Evolutionary conservation across 768 basidiomycete genomes (phyloP).

Genomic region (Kwoniella dendrophila): DNA sequence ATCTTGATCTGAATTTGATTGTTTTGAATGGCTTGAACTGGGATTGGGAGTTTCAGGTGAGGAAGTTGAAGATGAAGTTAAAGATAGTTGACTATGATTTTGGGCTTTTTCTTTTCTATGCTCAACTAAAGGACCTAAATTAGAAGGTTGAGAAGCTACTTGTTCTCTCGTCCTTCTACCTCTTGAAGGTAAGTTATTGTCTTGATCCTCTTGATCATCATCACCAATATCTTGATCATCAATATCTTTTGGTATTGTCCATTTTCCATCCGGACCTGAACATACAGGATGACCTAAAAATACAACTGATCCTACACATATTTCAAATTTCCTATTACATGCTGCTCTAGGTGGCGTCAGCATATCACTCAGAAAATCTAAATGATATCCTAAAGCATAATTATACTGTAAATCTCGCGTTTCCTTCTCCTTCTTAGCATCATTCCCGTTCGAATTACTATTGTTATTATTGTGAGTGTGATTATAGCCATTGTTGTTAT

Average conservation of each 20-base stretch:
- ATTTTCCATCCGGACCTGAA: constrained; percentile 69
- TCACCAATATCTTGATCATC: constrained; percentile 50
- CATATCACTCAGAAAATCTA: constrained; percentile 77
- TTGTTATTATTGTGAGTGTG: constrained; percentile 5
- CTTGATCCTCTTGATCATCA: constrained; percentile 41
- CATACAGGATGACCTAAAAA: constrained; percentile 96
- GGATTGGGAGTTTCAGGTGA: constrained; percentile 8
- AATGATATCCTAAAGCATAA: constrained; percentile 72
- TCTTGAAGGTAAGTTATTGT: constrained; percentile 22
- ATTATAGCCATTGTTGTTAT: background rate
- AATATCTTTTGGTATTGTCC: constrained; percentile 63
- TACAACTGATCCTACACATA: constrained; percentile 84
- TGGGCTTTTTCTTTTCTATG: constrained; percentile 9
- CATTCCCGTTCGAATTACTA: background rate
- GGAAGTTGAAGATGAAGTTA: background rate
- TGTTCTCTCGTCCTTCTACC: constrained; percentile 26
- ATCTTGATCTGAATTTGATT: constrained; percentile 26
- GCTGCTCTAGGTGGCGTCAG: constrained; percentile 74
- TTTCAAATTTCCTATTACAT: constrained; percentile 93
- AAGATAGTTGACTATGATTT: background rate
- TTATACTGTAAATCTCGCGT: constrained; percentile 51
- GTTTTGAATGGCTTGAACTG: background rate
- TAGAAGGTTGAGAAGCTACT: background rate
- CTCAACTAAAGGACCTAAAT: constrained; percentile 8
- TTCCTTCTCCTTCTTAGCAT: constrained; percentile 10